Evolutionary conservation across 495 filamentous ascomycete genomes (phyloP).

Genomic region (Stereocaulon alpinum): DNA sequence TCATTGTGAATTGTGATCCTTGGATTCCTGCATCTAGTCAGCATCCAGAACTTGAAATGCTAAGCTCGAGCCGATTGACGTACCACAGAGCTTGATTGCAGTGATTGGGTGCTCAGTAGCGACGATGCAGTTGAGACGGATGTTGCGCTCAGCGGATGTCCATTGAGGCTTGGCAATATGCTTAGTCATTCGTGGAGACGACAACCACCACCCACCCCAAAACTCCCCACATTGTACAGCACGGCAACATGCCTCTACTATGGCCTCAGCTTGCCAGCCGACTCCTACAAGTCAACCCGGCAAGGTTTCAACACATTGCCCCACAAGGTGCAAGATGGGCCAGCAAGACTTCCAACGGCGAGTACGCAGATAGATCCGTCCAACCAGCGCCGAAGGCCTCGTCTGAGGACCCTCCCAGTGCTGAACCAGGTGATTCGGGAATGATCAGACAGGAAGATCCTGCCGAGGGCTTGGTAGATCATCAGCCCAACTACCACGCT

Average conservation of each 20-base stretch:
- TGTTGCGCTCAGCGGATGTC: background rate
- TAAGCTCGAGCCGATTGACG: background rate
- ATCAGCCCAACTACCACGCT: slow-evolving; percentile 70
- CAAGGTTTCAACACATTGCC: slow-evolving; percentile 26
- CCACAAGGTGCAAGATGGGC: slow-evolving; percentile 35
- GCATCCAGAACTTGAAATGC: background rate
- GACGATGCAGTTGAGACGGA: background rate
- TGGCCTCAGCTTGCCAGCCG: slow-evolving; percentile 27
- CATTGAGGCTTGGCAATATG: too few relatives aligned
- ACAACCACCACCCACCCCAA: background rate
- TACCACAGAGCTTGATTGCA: background rate
- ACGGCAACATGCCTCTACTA: slow-evolving; percentile 29
- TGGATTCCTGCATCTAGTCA: background rate
- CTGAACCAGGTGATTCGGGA: slow-evolving; percentile 21
- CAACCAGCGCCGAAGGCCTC: slow-evolving; percentile 18
- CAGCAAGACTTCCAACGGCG: slow-evolving; percentile 23
- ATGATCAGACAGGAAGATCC: slow-evolving; percentile 45
- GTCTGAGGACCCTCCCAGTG: slow-evolving; percentile 23
- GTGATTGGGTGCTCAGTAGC: background rate
- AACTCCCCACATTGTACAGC: background rate
- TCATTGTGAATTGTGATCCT: slow-evolving; percentile 53
- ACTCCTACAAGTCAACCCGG: slow-evolving; percentile 33
- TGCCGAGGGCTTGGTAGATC: slow-evolving; percentile 42
- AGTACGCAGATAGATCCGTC: slow-evolving; percentile 15
- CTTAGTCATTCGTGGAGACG: background rate